Base-by-base conservation (phyloP, 2,329 filamentous ascomycete genomes). In the Plenodomus lindquistii region DNA sequence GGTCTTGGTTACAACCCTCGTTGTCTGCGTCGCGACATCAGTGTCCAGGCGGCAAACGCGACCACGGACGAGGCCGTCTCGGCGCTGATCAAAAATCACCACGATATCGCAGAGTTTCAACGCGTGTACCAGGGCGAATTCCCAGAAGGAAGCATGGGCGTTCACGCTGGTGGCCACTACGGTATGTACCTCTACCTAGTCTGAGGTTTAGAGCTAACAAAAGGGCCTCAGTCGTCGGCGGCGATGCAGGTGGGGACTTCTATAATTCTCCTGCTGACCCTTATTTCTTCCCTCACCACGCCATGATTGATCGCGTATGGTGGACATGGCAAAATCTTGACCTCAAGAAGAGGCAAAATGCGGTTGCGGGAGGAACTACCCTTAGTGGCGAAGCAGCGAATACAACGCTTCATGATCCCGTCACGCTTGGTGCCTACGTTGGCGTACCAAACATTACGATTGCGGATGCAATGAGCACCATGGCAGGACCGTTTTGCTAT, bases 311-410 rank as follows among this genome's bases (percentile, higher is more conserved):
- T 58, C 72, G 76, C 5, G 57, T 72, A 3, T 81, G 71, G 69
- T 78, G 75, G 75, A 76, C 74, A 13, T 81, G 77, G 78, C 78
- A 81, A 63, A 77, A 75, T 47, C 60, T 72, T 29, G 69, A 78
- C 42, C 52, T 69, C 34, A 49, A 62, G 40, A 63, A 65, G 7
- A 65, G 77, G 13, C 65, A 67, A 40, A 60, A 66, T 42, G 63
- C 62, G 13, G 72, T 80, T 51, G 65, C 60, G 7, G 77, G 75
- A 43, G 73, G 39, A 10, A 41, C 31, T 5, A 11, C 20, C 2
- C 15, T 41, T 9, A 16, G 29, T 1, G 13, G n/a, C 13, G 19
- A 9, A 13, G 1, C 79, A 77, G 9, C 68, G 6, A 75, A 78
- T 45, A 73, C 76, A 29, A 78, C 74, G 3, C 62, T 81, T n/a